Evolutionary conservation across 208 protist genomes (phyloP).

Genomic region (Crithidia brevicula): DNA sequence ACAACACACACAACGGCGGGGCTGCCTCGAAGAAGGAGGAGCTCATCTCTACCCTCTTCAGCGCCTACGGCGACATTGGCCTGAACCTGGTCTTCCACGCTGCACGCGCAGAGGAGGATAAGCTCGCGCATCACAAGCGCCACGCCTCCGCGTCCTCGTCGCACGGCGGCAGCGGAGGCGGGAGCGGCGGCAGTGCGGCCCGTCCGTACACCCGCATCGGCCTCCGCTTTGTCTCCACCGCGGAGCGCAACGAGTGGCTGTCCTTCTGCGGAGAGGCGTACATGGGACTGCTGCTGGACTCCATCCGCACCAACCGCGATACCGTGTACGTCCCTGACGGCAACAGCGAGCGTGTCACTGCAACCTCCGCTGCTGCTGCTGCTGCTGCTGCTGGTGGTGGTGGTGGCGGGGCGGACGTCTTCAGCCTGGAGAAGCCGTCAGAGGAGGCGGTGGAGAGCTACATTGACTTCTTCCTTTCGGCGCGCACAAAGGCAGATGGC

Average conservation of each 20-base stretch:
- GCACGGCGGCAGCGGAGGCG: background rate
- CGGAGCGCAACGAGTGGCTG: slow-evolving; percentile 54
- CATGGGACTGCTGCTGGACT: slow-evolving; percentile 52
- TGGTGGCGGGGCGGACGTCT: background rate
- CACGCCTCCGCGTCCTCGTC: background rate
- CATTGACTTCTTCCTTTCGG: slow-evolving; percentile 70
- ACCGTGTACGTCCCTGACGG: slow-evolving; percentile 19
- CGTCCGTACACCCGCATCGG: slow-evolving; percentile 41
- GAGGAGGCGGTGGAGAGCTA: slow-evolving; percentile 41
- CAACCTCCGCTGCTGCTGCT: background rate
- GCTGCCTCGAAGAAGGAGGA: slow-evolving; percentile 34
- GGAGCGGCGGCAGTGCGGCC: background rate
- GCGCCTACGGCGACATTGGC: slow-evolving; percentile 57
- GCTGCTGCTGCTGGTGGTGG: background rate
- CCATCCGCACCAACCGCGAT: slow-evolving; percentile 48
- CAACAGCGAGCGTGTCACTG: background rate
- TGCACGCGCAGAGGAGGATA: slow-evolving; percentile 6
- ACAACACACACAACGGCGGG: background rate
- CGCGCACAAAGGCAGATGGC: slow-evolving; percentile 15
- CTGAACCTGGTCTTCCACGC: slow-evolving; percentile 53
- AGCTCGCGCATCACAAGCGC: background rate
- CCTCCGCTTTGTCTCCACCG: slow-evolving; percentile 51
- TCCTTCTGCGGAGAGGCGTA: slow-evolving; percentile 50
- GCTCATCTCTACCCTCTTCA: slow-evolving; percentile 43
- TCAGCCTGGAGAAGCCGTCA: slow-evolving; percentile 20